Evolutionary conservation across 345 rosid species (phyloP), one percentile per base, ranked within the genome.

Genomic region (Turnera subulata): DNA sequence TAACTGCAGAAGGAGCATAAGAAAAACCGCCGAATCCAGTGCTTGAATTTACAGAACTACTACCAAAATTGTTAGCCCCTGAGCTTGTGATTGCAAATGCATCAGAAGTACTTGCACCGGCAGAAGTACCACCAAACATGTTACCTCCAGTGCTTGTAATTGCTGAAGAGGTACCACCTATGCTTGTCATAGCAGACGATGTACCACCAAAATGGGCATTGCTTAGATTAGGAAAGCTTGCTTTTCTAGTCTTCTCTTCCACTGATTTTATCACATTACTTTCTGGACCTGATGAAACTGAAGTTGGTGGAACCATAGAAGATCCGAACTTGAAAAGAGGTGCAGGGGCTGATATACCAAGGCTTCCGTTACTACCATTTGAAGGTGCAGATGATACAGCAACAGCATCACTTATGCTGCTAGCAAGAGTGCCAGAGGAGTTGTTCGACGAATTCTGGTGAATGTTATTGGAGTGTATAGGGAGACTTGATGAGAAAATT

Each of bases 271-370:
- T 40, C 17, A 13, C 46, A n/a, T 11, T 0, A 50, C 46, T 49
- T 46, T 64, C 63, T 59, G 84, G 24, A 11, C 48, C 60, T 19
- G 72, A 51, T 48, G 79, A 70, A 46, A 44, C 60, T 55, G 79
- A 50, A 61, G 67, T 62, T 54, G 83, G 38, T 37, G 77, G 55
- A 63, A 64, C 66, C 23, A 56, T 53, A 61, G 84, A n/a, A 37
- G 81, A 70, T 24, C 76, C 81, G 53, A 81, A 66, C 33, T 76
- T 76, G 63, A 77, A 78, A 69, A 66, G 3, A 54, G 83, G 59
- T 43, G 70, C 15, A 54, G 77, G 32, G 61, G 72, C 60, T 64
- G 76, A 58, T 44, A 55, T 37, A 35, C 74, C 46, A 38, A 70
- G 45, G 51, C 65, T 61, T 52, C 53, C 17, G 42, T 35, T 58